Evolutionary conservation across 2,329 filamentous ascomycete genomes (phyloP).

Genomic region (Mycosphaerelloides madeirae): DNA sequence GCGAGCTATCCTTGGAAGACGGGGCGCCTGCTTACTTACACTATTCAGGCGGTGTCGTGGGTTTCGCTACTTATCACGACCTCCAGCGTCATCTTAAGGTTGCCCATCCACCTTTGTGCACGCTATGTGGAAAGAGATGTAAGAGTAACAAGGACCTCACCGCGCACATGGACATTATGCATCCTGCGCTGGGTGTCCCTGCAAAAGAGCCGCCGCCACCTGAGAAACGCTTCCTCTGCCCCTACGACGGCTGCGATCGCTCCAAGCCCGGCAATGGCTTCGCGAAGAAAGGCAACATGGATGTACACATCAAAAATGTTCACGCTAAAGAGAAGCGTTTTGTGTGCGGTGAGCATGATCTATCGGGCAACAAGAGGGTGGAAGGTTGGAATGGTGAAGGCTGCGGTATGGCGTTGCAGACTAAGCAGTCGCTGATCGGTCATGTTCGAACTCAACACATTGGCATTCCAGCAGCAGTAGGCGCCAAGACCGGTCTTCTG

Average conservation of each 20-base stretch:
- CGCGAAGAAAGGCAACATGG: constrained; percentile 77
- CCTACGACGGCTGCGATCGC: constrained; percentile 54
- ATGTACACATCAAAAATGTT: constrained; percentile 69
- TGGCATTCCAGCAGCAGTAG: constrained; percentile 40
- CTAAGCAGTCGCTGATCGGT: constrained; percentile 74
- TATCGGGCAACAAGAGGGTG: constrained; percentile 55
- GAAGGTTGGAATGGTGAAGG: constrained; percentile 59
- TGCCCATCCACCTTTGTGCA: constrained; percentile 67
- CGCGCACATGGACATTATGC: constrained; percentile 71
- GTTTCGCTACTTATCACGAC: constrained; percentile 66
- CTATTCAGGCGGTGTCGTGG: constrained; percentile 12
- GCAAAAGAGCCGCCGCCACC: constrained; percentile 3
- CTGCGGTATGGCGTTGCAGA: constrained; percentile 71
- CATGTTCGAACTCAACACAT: constrained; percentile 81
- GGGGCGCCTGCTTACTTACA: constrained; percentile 26
- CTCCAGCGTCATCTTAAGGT: constrained; percentile 69
- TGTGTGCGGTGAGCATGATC: constrained; percentile 67
- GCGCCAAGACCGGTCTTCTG: too few relatives aligned
- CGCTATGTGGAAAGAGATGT: constrained; percentile 67
- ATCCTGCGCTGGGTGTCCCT: constrained; percentile 35
- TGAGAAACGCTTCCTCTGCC: constrained; percentile 20
- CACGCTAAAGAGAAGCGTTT: constrained; percentile 72
- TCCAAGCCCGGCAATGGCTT: constrained; percentile 68
- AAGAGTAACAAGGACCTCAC: constrained; percentile 63
- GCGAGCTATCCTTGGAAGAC: constrained; percentile 16